A percentile compares a stretch with the other conserved stretches of the same genome.
Conservation (phyloP, 148 eudicot genomes). For the Linanthus parryae region DNA sequence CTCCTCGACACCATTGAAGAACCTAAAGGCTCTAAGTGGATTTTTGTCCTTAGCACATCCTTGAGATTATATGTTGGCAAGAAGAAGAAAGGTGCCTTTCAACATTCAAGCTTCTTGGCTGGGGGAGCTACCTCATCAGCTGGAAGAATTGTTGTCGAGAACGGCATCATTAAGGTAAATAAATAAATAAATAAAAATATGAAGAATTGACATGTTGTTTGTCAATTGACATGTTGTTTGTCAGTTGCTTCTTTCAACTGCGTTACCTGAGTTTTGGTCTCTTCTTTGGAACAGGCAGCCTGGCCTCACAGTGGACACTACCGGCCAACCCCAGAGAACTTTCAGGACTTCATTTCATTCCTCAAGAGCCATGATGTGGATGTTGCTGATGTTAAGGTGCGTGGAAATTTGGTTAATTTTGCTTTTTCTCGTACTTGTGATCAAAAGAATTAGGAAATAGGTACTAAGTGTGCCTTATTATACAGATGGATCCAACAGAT, state of each 20-base stretch:
- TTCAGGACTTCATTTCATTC: conserved; percentile 73
- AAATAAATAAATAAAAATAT: too few relatives aligned
- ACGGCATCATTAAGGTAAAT: conserved; percentile 78
- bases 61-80: conserved; percentile 74
- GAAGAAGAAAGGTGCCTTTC: conserved; percentile 92
- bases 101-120: conserved; percentile 97
- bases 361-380: conserved; percentile 70
- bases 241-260: conserved; percentile 5
- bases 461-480: conserved; percentile 11
- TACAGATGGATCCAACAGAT: conserved; percentile 81
- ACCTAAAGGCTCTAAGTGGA: conserved; percentile 73
- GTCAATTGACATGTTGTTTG: background rate
- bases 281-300: conserved; percentile 70
- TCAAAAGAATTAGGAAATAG: background rate
- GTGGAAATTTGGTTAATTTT: background rate
- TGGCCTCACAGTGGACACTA: conserved; percentile 99
- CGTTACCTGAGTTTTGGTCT: too few relatives aligned
- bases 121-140: conserved; percentile 99
- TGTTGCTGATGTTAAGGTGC: conserved; percentile 80
- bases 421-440: background rate
- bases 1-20: conserved; percentile 56
- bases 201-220: too few relatives aligned
- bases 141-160: conserved; percentile 76
- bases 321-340: conserved; percentile 82
- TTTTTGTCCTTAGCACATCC: conserved; percentile 91